Percentiles rank a stretch among this genome's conserved stretches.
These are phyloP conservation scores for Globisporangium uncinulatum DNA, from an alignment of 352 stramenopile genomes.

Conservation along the genomic window DNA sequence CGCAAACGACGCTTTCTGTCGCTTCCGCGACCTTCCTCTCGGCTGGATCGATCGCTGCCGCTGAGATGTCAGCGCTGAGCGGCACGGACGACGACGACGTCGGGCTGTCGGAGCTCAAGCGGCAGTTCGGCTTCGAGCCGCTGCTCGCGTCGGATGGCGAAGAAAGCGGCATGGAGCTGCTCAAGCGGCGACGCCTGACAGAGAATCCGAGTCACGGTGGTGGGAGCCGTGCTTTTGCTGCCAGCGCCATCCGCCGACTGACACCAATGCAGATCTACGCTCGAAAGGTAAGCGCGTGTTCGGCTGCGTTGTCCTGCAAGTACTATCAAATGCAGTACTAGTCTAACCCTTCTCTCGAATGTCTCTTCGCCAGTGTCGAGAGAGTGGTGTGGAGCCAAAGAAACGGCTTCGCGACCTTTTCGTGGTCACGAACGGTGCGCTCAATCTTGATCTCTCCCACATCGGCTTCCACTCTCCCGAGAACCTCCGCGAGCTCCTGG, in stretches of 20 bases:
- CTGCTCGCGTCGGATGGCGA: conserved; percentile 14
- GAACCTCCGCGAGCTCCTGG: conserved; percentile 44
- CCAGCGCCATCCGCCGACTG: conserved; percentile 10
- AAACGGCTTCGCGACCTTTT: conserved; percentile 35
- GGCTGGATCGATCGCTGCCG: background rate
- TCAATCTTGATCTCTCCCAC: conserved; percentile 40
- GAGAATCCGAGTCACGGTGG: background rate
- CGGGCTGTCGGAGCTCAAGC: conserved; percentile 59
- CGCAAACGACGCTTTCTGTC: background rate
- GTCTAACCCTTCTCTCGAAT: background rate
- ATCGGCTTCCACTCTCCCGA: conserved; percentile 48
- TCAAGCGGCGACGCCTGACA: conserved; percentile 23
- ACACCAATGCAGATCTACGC: conserved; percentile 28
- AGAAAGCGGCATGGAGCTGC: conserved; percentile 6
- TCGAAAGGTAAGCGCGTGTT: conserved; percentile 23
- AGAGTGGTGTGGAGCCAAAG: conserved; percentile 30
- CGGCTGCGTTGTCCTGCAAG: background rate
- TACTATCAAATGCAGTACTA: background rate
- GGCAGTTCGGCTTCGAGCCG: conserved; percentile 52
- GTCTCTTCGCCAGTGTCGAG: conserved; percentile 26
- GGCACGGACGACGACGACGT: conserved; percentile 22
- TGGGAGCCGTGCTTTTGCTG: background rate
- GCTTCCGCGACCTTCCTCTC: conserved; percentile 4
- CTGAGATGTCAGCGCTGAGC: background rate
- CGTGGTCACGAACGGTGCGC: conserved; percentile 23